These are phyloP conservation scores for Ammopiptanthus mongolicus DNA, from an alignment of 306 rosid species.

Conservation along the genomic window DNA sequence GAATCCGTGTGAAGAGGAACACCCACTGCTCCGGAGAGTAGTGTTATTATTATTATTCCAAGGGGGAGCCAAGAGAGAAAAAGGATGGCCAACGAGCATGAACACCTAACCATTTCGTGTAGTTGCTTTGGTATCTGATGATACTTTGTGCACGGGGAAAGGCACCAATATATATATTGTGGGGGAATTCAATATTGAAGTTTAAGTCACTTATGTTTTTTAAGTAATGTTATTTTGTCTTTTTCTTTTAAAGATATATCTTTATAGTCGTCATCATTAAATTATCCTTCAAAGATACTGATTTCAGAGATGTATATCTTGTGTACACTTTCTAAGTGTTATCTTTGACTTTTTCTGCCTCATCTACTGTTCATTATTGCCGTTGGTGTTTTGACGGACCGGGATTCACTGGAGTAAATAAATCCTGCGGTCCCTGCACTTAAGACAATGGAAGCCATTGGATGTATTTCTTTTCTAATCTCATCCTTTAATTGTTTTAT, in stretches of 20 bases:
- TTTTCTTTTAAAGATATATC: too few species aligned
- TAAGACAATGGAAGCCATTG: too few species aligned
- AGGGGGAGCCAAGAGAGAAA: neutral
- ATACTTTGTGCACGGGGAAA: neutral
- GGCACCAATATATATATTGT: neutral
- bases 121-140: neutral
- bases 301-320: too few species aligned
- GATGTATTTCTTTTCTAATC: too few species aligned
- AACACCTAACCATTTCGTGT: neutral
- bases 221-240: neutral
- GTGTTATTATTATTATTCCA: neutral
- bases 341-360: too few species aligned
- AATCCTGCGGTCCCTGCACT: too few species aligned
- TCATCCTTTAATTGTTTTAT: too few species aligned
- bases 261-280: neutral
- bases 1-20: constrained; percentile 55
- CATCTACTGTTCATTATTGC: too few species aligned
- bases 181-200: neutral
- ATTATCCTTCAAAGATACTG: neutral
- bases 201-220: neutral
- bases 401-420: too few species aligned
- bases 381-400: too few species aligned
- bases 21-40: constrained; percentile 1
- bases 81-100: neutral
- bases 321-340: too few species aligned